Percentiles rank a stretch among this genome's conserved stretches.
These are phyloP conservation scores for Myxozyma udenii DNA, from an alignment of 805 yeast species.

Conservation along the genomic window DNA sequence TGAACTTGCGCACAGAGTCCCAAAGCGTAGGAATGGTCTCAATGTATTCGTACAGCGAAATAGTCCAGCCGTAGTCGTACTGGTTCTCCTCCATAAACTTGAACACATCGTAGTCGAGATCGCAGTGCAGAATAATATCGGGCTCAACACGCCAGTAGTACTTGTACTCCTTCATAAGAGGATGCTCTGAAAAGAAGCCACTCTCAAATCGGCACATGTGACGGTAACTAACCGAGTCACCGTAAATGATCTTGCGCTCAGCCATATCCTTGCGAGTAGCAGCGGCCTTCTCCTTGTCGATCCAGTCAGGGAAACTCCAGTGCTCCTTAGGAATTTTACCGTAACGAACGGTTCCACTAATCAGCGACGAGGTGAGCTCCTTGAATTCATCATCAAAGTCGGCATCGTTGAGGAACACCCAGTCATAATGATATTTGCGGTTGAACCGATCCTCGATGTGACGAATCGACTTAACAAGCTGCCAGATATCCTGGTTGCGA, in stretches of 20 bases:
- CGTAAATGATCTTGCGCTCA: conserved; percentile 60
- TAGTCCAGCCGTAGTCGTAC: conserved; percentile 72
- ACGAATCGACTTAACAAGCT: conserved; percentile 58
- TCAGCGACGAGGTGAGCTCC: conserved; percentile 48
- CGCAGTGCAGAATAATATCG: conserved; percentile 67
- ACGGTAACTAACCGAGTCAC: conserved; percentile 70
- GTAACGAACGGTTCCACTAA: conserved; percentile 66
- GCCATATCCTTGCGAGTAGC: conserved; percentile 57
- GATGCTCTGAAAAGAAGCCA: conserved; percentile 78
- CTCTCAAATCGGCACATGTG: conserved; percentile 89
- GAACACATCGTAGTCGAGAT: conserved; percentile 75
- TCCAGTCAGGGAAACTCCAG: conserved; percentile 83
- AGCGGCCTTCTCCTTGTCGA: conserved; percentile 71
- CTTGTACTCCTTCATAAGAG: conserved; percentile 62
- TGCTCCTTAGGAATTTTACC: conserved; percentile 73
- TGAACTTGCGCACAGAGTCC: conserved; percentile 65
- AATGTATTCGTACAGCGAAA: conserved; percentile 64
- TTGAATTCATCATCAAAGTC: conserved; percentile 72
- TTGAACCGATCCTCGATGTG: conserved; percentile 80
- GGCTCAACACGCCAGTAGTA: conserved; percentile 97
- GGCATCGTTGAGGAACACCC: conserved; percentile 88
- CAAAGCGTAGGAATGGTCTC: conserved; percentile 76
- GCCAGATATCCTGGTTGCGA: conserved; percentile 61
- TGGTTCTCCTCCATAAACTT: conserved; percentile 73
- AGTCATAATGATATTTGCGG: conserved; percentile 70